Evolutionary conservation across 352 stramenopile genomes (phyloP).

Genomic region (Globisporangium polare): DNA sequence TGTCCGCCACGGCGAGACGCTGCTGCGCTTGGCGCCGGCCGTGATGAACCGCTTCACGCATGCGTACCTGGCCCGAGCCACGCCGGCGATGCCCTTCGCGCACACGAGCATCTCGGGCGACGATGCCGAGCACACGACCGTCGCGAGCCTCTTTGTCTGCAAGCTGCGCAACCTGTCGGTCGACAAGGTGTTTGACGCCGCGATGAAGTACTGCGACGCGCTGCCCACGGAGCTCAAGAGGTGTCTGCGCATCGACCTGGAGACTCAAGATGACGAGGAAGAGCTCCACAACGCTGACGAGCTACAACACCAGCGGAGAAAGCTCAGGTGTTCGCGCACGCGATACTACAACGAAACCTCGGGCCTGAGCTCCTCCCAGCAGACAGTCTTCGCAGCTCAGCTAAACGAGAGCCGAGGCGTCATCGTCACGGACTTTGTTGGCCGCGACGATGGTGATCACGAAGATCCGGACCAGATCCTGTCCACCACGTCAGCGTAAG

Average conservation of each 20-base stretch:
- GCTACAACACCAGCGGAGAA: neutral
- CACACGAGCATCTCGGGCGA: constrained; percentile 58
- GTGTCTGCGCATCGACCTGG: constrained; percentile 26
- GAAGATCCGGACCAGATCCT: neutral
- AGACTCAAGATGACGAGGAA: constrained; percentile 1
- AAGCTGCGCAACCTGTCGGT: constrained; percentile 35
- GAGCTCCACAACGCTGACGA: neutral
- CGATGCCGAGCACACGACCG: constrained; percentile 30
- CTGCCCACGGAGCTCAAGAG: constrained; percentile 30
- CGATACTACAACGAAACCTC: constrained; percentile 31
- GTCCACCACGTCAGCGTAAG: constrained; percentile 25
- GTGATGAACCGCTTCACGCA: constrained; percentile 34
- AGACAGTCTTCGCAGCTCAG: constrained; percentile 29
- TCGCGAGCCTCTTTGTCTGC: constrained; percentile 49
- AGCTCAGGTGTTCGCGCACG: constrained; percentile 25
- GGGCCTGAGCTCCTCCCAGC: constrained; percentile 27
- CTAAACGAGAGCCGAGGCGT: constrained; percentile 28
- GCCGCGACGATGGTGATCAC: constrained; percentile 27
- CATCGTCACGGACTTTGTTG: constrained; percentile 42
- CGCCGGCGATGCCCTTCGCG: constrained; percentile 33
- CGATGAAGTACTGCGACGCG: constrained; percentile 31
- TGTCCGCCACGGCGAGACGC: constrained; percentile 30
- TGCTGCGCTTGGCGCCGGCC: constrained; percentile 26
- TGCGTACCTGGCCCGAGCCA: constrained; percentile 23
- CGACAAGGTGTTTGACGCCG: constrained; percentile 25